These are phyloP conservation scores for Trypethelium eluteriae DNA, from an alignment of 495 filamentous ascomycete genomes.

Conservation along the genomic window DNA sequence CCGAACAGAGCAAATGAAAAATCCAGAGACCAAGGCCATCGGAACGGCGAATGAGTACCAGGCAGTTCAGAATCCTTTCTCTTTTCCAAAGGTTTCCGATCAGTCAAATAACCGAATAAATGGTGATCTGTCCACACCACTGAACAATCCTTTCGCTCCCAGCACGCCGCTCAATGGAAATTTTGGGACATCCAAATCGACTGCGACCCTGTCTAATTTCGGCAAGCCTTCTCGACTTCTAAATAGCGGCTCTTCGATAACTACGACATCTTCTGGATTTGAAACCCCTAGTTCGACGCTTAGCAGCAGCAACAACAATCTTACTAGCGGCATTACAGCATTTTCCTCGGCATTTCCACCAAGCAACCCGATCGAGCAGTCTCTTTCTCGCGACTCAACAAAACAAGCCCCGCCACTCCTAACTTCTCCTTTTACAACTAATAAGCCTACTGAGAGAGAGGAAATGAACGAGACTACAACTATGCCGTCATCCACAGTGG, in stretches of 20 bases:
- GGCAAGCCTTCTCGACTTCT: constrained; percentile 11
- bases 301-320: not conserved
- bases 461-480: not conserved
- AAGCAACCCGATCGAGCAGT: not conserved
- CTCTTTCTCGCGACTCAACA: too few relatives aligned
- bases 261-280: not conserved
- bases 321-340: not conserved
- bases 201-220: not conserved
- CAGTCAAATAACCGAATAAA: not conserved
- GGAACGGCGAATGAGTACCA: not conserved
- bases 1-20: not conserved
- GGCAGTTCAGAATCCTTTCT: not conserved
- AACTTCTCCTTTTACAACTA: not conserved
- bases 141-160: constrained; percentile 14
- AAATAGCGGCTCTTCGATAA: not conserved
- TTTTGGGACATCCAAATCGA: not conserved
- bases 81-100: not conserved
- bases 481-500: too few relatives aligned
- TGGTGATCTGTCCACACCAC: not conserved
- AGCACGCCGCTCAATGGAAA: not conserved
- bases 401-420: too few relatives aligned
- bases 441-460: not conserved
- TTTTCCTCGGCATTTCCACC: not conserved
- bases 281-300: not conserved
- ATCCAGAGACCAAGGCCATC: not conserved